Evolutionary conservation across 2,329 filamentous ascomycete genomes (phyloP).

Genomic region (Xylariales sp.): DNA sequence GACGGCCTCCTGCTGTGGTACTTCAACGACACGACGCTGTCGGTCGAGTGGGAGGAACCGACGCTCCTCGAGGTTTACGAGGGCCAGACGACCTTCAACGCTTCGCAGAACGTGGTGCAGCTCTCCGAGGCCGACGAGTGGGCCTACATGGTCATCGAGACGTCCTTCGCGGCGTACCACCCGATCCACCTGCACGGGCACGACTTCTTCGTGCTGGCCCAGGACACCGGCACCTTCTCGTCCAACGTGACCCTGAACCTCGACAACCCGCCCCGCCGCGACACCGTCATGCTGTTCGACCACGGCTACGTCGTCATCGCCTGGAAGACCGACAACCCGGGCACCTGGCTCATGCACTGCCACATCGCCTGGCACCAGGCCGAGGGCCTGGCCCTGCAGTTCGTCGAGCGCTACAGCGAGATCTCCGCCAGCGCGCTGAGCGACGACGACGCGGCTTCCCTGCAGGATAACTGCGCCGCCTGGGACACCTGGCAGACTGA

Average conservation of each 20-base stretch:
- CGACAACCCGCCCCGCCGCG: constrained; percentile 43
- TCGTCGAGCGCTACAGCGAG: constrained; percentile 4
- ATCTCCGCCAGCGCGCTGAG: constrained; percentile 1
- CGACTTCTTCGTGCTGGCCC: constrained; percentile 35
- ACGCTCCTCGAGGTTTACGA: constrained; percentile 33
- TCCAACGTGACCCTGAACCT: constrained; percentile 26
- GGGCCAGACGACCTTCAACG: constrained; percentile 16
- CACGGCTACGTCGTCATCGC: constrained; percentile 44
- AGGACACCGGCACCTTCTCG: constrained; percentile 20
- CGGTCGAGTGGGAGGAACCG: constrained; percentile 42
- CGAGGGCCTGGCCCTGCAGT: constrained; percentile 6
- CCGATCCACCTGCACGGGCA: constrained; percentile 30
- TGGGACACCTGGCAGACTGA: constrained; percentile 2
- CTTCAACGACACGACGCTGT: constrained; percentile 43
- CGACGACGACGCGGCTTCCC: constrained; percentile 4
- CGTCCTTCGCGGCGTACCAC: constrained; percentile 10
- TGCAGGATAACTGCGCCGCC: constrained; percentile 1
- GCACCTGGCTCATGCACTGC: constrained; percentile 18
- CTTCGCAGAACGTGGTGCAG: constrained; percentile 23
- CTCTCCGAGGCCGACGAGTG: constrained; percentile 23
- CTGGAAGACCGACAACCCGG: constrained; percentile 49
- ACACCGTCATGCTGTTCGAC: constrained; percentile 41
- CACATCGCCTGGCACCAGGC: constrained; percentile 7
- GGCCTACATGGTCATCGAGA: constrained; percentile 29
- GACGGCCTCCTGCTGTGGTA: constrained; percentile 39